Conservation (phyloP, 2,329 filamentous ascomycete species). For the Microthyrium microscopicum region DNA sequence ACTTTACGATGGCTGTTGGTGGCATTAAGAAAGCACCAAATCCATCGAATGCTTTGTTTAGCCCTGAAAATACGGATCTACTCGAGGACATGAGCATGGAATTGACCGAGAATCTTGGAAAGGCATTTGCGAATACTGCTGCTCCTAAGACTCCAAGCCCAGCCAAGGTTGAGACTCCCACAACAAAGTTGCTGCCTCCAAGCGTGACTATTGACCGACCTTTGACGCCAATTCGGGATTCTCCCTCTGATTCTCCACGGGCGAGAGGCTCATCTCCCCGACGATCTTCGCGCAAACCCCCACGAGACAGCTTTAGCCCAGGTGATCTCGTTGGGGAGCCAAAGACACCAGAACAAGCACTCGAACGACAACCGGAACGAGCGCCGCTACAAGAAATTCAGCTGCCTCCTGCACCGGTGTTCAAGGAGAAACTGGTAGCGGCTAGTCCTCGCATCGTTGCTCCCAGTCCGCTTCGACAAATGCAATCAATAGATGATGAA, state of each 20-base stretch:
- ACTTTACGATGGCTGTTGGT: constrained; percentile 22
- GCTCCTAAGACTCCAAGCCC: constrained; percentile 10
- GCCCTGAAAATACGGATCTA: not conserved
- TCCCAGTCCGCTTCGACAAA: constrained; percentile 2
- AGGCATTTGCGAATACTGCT: constrained; percentile 27
- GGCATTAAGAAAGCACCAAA: constrained; percentile 14
- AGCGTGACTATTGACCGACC: not conserved
- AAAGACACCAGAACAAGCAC: not conserved
- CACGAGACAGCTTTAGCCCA: constrained; percentile 4
- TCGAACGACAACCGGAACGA: not conserved
- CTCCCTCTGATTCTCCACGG: not conserved
- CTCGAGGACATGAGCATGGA: constrained; percentile 37
- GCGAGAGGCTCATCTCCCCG: not conserved
- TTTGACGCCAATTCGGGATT: constrained; percentile 1
- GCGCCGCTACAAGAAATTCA: not conserved
- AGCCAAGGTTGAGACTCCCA: constrained; percentile 2
- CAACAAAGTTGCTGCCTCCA: not conserved
- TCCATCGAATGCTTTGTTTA: constrained; percentile 12
- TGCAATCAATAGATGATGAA: no score
- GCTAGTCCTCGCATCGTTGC: no score
- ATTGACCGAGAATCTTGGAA: constrained; percentile 31
- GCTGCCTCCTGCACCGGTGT: not conserved
- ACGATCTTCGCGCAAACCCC: constrained; percentile 6
- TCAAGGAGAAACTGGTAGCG: no score
- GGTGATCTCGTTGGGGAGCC: not conserved